Base-by-base conservation (phyloP, 306 rosid genomes). In the Calophaca sinica region DNA sequence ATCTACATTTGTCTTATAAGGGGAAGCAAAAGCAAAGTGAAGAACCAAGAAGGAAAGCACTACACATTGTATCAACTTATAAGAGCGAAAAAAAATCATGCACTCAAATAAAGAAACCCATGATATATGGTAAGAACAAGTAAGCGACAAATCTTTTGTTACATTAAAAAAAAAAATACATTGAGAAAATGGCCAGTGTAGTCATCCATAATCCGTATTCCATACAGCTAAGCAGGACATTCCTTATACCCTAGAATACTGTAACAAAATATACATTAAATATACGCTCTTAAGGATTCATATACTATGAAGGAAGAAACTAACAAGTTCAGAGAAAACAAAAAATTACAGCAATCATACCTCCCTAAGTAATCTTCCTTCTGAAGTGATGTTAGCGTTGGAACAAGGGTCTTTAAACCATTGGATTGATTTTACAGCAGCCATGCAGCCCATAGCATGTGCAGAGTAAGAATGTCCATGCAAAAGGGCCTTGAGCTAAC, bases 391-490 rank as follows among this genome's bases (percentile, higher is more conserved):
- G 78, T 94, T 94, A 41, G 80, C 75, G 85, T 91, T 94, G 79
- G 86, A 86, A 70, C 70, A 81, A 38, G 97, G 88, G 81, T 88
- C 94, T 80, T 88, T 94, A 74, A 94, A 94, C 98, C 96, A 89
- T 69, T 86, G 84, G 77, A 91, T 91, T 74, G 98, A 84, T 79
- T 91, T 89, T 28, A 79, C 89, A 67, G 97, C 93, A 54, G 97
- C 96, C 66, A 94, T 85, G 84, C 98, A 94, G 62, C 98, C 98
- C 82, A 94, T 79, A 50, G 96, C 96, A 86, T 94, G 98, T 63
- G 90, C 98, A 49, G 97, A 13, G 76, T 91, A 94, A 54, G 97
- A 94, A 80, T 94, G 98, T 33, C 98, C 98, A 49, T 94, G 98
- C 87, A 94, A 80, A 68, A 94, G 98, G 59, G 98, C 98, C 79